Evolutionary conservation across 495 filamentous ascomycete species (phyloP).

Genomic region (Penicillium pulvis): DNA sequence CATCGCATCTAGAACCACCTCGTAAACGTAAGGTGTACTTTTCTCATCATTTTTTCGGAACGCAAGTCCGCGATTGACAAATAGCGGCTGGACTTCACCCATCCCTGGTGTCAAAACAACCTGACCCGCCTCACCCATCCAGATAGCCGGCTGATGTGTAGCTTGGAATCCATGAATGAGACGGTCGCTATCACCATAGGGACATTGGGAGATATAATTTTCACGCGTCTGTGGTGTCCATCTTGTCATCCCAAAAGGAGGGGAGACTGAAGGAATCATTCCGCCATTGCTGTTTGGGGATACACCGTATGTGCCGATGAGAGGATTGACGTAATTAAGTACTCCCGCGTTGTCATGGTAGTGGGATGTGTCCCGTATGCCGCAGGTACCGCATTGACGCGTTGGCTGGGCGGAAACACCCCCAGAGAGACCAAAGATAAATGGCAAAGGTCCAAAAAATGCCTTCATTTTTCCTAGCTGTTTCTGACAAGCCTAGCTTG

Average conservation of each 20-base stretch:
- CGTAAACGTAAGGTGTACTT: slow-evolving; percentile 31
- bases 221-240: slow-evolving; percentile 35
- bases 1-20: slow-evolving; percentile 25
- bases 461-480: not conserved
- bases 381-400: not conserved
- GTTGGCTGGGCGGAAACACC: slow-evolving; percentile 8
- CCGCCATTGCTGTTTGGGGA: slow-evolving; percentile 29
- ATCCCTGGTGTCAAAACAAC: slow-evolving; percentile 27
- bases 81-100: slow-evolving; percentile 28
- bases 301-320: slow-evolving; percentile 28
- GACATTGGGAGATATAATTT: slow-evolving; percentile 33
- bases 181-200: slow-evolving; percentile 27
- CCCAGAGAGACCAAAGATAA: not conserved
- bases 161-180: slow-evolving; percentile 32
- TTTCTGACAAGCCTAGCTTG: not conserved
- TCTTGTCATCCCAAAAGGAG: slow-evolving; percentile 32
- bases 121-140: slow-evolving; percentile 33
- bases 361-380: not conserved
- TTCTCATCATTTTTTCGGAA: slow-evolving; percentile 27
- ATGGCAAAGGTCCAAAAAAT: not conserved
- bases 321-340: slow-evolving; percentile 25
- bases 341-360: slow-evolving; percentile 22
- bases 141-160: slow-evolving; percentile 33
- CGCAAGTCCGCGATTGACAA: slow-evolving; percentile 26
- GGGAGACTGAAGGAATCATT: slow-evolving; percentile 31